Evolutionary conservation across 768 basidiomycete species (phyloP), one percentile per base, ranked within the genome.

Genomic region (Suillus alpinus): DNA sequence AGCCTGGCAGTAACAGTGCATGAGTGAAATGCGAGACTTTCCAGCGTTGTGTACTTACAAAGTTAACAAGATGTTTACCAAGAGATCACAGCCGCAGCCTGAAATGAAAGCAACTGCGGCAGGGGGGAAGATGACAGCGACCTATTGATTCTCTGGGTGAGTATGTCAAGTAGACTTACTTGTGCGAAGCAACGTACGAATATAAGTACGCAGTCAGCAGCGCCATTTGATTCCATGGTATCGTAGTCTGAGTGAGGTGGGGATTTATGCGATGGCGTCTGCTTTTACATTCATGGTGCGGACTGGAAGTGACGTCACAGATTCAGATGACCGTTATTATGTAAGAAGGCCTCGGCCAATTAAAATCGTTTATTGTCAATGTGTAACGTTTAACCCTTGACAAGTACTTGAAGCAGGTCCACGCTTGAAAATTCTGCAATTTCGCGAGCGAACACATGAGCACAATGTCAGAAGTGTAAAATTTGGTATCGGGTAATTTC

Each of bases 21-120:
- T 39, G 36, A 63, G 39, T 46, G n/a, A 47, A 36, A 3, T 23
- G 20, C 36, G 31, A 44, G 34, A 16, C 4, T 12, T 7, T n/a
- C 16, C 13, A 20, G 13, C n/a, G 0, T 3, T 9, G 13, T 31
- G 29, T 20, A 75, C 84, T n/a, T 70, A 92, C 91, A 89, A 67
- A 0, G 93, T 94, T 62, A 95, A 75, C 53, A 82, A 70, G 59
- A 95, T 83, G 76, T 92, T 94, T 68, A 95, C 86, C 63, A 94
- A 81, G 34, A 94, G 79, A 74, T 94, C 92, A 63, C 86, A 88
- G 52, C 88, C 84, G 69, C 93, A 95, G 47, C 93, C 93, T 7
- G 89, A 81, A 55, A 94, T 71, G 68, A 92, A 83, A 6, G 75
- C 86, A 10, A 83, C 91, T 0, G 90, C 89, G 0, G 89, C 89